phyloP scores from a whole-genome alignment of 2,329 filamentous ascomycete species.

The Ophiosphaerella narmari region DNA sequence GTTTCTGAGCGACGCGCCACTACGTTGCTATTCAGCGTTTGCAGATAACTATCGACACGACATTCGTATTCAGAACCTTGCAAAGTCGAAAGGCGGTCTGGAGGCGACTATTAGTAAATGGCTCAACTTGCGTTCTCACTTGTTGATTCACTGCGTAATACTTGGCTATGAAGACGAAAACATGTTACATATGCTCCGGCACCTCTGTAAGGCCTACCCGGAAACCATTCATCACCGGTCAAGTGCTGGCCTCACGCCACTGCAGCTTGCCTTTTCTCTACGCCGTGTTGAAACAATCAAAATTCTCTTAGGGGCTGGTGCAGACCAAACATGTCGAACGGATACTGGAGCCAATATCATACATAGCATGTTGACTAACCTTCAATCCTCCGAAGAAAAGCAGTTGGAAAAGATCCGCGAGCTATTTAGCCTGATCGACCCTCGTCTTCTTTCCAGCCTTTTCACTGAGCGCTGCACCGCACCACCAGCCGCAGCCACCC shows the following conservation, averaged over 20 bases:
- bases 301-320: slow-evolving; percentile 68
- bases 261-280: slow-evolving; percentile 67
- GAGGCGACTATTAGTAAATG: slow-evolving; percentile 66
- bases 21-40: slow-evolving; percentile 71
- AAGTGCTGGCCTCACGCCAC: slow-evolving; percentile 63
- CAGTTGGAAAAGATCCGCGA: slow-evolving; percentile 20
- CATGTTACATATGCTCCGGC: slow-evolving; percentile 63
- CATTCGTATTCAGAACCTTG: slow-evolving; percentile 64
- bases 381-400: slow-evolving; percentile 40
- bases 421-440: slow-evolving; percentile 64
- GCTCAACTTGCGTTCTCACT: slow-evolving; percentile 54
- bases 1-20: slow-evolving; percentile 73
- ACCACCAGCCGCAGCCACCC: slow-evolving; percentile 61
- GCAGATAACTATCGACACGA: slow-evolving; percentile 66
- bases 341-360: slow-evolving; percentile 68
- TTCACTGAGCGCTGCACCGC: slow-evolving; percentile 62
- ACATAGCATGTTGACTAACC: slow-evolving; percentile 56
- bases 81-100: slow-evolving; percentile 64
- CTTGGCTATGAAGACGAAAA: slow-evolving; percentile 43
- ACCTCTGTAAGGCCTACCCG: slow-evolving; percentile 67
- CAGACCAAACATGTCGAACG: slow-evolving; percentile 70
- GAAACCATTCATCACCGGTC: slow-evolving; percentile 66
- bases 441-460: slow-evolving; percentile 60
- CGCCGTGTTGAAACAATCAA: slow-evolving; percentile 61
- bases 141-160: slow-evolving; percentile 65